Evolutionary conservation across 78 protist genomes (phyloP), one percentile per base, ranked within the genome.

Genomic region (Paratrimastix pyriformis): DNA sequence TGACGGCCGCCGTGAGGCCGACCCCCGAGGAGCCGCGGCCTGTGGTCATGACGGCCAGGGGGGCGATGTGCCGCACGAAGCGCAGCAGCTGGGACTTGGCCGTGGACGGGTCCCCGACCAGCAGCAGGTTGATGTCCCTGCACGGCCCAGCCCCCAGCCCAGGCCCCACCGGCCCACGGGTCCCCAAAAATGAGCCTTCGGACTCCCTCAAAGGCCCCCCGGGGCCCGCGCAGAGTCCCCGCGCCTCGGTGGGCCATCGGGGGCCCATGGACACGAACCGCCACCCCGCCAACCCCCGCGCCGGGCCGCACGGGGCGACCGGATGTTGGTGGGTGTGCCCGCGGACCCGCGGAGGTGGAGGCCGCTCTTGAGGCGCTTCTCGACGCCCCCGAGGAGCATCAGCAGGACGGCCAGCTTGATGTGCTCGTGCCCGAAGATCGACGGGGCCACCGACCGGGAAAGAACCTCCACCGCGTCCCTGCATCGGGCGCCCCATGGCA

Each of bases 21-120:
- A 96, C 99, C 13, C 98, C 99, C 0, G 96, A 81, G 0, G 98
- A 86, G n/a, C 99, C 99, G 30, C 94, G 81, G 26, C 99, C 99
- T 2, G 98, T 96, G 13, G 99, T 97, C 44, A 84, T 80, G 68
- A 97, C 87, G 4, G 98, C 93, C 29, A 92, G 75, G 32, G 99
- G 97, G 0, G 99, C 98, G 15, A 81, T 70, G 72, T 87, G 78
- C 54, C 92, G 46, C 37, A 90, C 87, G 30, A 90, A 93, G 24
- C 98, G 90, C 1, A 94, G 88, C 7, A 95, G 46, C 85, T 97
- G 99, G 11, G 98, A 93, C 84, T 97, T 97, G 62, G 99, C 99
- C 0, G 97, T 92, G 0, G 97, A 91, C 4, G 99, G 99, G 76
- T 98, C 99, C 3, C 99, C 99, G 32, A 96, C 92, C 84, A 98